Evolutionary conservation across 257 asterid genomes (phyloP).

Genomic region (Rauvolfia tetraphylla): DNA sequence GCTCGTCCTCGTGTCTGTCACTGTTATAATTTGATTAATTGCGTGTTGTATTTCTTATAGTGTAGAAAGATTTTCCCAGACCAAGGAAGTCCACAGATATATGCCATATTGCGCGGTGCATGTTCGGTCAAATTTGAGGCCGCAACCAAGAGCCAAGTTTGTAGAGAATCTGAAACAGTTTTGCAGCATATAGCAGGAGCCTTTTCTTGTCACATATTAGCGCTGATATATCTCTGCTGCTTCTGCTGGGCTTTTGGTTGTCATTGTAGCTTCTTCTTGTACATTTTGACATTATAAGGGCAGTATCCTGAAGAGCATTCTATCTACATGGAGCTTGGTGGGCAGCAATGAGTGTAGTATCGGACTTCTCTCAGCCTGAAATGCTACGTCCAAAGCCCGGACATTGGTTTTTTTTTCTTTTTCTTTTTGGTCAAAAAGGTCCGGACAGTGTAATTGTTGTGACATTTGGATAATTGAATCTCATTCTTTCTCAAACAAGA

Average conservation of each 20-base stretch:
- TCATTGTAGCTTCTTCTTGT: too few relatives aligned
- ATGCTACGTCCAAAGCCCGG: neutral
- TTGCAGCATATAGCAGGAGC: neutral
- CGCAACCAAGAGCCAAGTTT: neutral
- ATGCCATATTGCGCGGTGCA: neutral
- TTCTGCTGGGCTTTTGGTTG: neutral
- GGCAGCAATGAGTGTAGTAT: neutral
- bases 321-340: neutral
- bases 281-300: neutral
- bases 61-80: slow-evolving; percentile 1
- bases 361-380: neutral
- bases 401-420: too few relatives aligned
- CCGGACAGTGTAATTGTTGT: neutral
- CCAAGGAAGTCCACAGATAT: neutral
- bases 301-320: neutral
- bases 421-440: too few relatives aligned
- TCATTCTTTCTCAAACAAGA: too few relatives aligned
- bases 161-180: neutral
- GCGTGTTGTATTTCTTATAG: neutral
- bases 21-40: neutral
- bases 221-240: neutral
- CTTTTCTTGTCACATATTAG: neutral
- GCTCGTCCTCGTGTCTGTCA: neutral
- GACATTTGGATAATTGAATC: neutral
- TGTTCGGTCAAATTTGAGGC: neutral